These are phyloP conservation scores for Fusarium liriodendri DNA, from an alignment of 2,329 filamentous ascomycete genomes.

Conservation along the genomic window DNA sequence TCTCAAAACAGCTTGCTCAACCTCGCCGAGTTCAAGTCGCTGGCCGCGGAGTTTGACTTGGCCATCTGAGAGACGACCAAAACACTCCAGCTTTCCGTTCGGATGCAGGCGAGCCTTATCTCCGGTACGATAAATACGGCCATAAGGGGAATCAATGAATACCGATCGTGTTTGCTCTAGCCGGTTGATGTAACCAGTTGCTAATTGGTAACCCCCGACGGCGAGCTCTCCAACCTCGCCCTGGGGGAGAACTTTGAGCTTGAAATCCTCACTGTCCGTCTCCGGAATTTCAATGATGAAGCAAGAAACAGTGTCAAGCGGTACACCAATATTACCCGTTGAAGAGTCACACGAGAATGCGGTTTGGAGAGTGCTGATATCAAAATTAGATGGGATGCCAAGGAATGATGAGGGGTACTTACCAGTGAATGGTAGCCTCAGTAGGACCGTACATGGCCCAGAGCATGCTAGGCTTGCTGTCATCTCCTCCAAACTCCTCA, in stretches of 20 bases:
- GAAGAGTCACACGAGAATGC: constrained; percentile 67
- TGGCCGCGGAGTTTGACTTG: constrained; percentile 91
- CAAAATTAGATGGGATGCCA: constrained; percentile 2
- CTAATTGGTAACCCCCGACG: constrained; percentile 83
- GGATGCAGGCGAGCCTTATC: constrained; percentile 79
- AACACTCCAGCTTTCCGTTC: constrained; percentile 81
- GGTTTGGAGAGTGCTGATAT: constrained; percentile 73
- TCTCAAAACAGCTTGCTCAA: constrained; percentile 76
- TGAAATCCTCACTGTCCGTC: constrained; percentile 24
- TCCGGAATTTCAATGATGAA: constrained; percentile 70
- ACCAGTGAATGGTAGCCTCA: constrained; percentile 89
- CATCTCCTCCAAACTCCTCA: constrained; percentile 78
- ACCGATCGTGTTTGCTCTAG: constrained; percentile 77
- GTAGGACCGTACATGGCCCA: constrained; percentile 97
- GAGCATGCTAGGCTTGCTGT: constrained; percentile 69
- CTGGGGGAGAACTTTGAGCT: constrained; percentile 67
- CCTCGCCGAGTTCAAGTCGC: constrained; percentile 82
- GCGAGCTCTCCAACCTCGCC: constrained; percentile 83
- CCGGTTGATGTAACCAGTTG: constrained; percentile 84
- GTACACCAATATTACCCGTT: constrained; percentile 78
- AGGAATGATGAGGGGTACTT: constrained; percentile 32
- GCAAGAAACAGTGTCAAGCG: constrained; percentile 83
- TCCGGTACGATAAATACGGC: constrained; percentile 83
- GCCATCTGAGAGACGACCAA: constrained; percentile 81
- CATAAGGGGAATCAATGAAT: constrained; percentile 77